Evolutionary conservation across 495 filamentous ascomycete genomes (phyloP).

Genomic region (Penicillium alfredii): DNA sequence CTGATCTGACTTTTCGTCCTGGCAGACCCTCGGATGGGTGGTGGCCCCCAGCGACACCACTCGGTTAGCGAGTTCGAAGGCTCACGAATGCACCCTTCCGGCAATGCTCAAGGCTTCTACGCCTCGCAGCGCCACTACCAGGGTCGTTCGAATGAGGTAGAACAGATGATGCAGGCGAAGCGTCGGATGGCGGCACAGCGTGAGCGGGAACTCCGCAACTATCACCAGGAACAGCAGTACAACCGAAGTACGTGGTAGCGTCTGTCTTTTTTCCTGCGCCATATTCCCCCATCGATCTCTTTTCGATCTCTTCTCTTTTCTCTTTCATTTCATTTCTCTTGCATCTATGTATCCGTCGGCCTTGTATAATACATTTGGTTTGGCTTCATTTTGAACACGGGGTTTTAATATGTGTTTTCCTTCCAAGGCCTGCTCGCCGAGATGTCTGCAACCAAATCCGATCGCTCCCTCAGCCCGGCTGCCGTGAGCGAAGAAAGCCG

Average conservation of each 20-base stretch:
- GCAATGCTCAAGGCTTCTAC: constrained; percentile 90
- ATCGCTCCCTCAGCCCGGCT: constrained; percentile 86
- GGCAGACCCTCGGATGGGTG: constrained; percentile 47
- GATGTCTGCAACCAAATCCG: constrained; percentile 75
- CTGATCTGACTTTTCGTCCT: constrained; percentile 20
- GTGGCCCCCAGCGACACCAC: constrained; percentile 61
- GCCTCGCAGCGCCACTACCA: constrained; percentile 90
- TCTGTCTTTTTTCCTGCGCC: constrained; percentile 28
- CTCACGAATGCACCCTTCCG: constrained; percentile 61
- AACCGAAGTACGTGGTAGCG: constrained; percentile 82
- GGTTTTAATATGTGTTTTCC: constrained; percentile 43
- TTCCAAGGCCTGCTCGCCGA: constrained; percentile 74
- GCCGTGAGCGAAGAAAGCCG: constrained; percentile 92
- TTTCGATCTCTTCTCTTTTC: constrained; percentile 34
- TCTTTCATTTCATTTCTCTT: constrained; percentile 21
- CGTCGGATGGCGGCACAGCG: constrained; percentile 97
- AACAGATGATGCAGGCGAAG: constrained; percentile 98
- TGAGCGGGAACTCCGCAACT: constrained; percentile 98
- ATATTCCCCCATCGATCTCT: constrained; percentile 17
- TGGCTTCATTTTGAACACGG: constrained; percentile 33
- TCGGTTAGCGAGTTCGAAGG: constrained; percentile 84
- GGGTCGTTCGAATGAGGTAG: constrained; percentile 86
- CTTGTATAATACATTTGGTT: constrained; percentile 47
- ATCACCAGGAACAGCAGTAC: constrained; percentile 99
- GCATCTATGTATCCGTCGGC: constrained; percentile 38